Percentiles rank a stretch among this genome's conserved stretches.
Evolutionary conservation across 768 basidiomycete genomes (phyloP).

Genomic region (Terana coerulea): DNA sequence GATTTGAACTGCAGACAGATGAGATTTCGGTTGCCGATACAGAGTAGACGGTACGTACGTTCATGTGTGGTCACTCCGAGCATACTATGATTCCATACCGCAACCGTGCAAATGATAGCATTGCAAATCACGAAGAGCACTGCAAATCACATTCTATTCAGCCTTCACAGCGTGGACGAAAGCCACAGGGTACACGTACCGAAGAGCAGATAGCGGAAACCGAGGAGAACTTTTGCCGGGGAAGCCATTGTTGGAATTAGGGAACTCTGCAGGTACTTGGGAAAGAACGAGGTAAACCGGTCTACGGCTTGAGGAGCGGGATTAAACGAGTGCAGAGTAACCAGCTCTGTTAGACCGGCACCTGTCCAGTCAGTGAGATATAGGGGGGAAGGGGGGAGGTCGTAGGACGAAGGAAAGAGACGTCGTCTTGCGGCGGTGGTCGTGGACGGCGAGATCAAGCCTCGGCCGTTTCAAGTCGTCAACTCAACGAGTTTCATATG

Average conservation of each 20-base stretch:
- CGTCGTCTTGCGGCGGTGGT: not conserved
- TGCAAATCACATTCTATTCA: conserved; percentile 23
- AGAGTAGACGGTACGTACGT: conserved; percentile 32
- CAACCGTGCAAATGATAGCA: conserved; percentile 59
- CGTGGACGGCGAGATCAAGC: not conserved
- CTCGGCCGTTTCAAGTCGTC: conserved; percentile 3
- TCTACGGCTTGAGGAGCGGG: conserved; percentile 27
- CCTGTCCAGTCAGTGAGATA: conserved; percentile 25
- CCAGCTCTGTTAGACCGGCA: conserved; percentile 27
- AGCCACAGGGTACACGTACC: conserved; percentile 37
- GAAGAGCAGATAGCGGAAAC: conserved; percentile 57
- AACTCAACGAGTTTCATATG: conserved; percentile 4
- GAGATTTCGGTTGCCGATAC: not conserved
- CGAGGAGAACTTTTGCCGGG: conserved; percentile 45
- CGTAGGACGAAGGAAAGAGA: not conserved
- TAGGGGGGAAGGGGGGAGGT: conserved; percentile 3
- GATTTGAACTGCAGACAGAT: conserved; percentile 34
- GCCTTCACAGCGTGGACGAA: not conserved
- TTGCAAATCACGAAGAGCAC: conserved; percentile 61
- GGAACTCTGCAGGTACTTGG: conserved; percentile 14
- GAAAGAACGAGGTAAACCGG: conserved; percentile 27
- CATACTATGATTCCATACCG: conserved; percentile 67
- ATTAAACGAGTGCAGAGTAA: conserved; percentile 16
- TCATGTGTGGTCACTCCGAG: conserved; percentile 31
- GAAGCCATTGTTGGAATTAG: conserved; percentile 27